phyloP scores from a whole-genome alignment of 148 eudicot genomes.

The Chenopodium quinoa region DNA sequence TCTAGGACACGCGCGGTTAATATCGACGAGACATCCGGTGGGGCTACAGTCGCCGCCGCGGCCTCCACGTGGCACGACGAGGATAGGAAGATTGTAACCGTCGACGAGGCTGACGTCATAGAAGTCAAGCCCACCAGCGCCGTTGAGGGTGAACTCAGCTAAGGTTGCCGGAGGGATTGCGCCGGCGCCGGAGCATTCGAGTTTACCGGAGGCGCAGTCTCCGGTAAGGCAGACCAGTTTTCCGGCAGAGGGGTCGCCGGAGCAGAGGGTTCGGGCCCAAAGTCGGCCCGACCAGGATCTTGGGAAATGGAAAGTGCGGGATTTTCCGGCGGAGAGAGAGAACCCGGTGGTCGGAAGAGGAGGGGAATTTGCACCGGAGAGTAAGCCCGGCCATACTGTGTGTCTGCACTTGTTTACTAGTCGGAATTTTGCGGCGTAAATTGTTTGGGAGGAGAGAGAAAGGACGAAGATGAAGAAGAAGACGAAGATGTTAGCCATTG shows the following conservation, averaged over 20 bases:
- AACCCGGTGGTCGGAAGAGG: slow-evolving; percentile 79
- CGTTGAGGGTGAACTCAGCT: slow-evolving; percentile 92
- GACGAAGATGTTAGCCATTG: slow-evolving; percentile 40
- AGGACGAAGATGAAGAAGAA: slow-evolving; percentile 24
- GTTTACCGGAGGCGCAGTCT: slow-evolving; percentile 82
- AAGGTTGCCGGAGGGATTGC: slow-evolving; percentile 92
- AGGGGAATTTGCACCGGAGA: slow-evolving; percentile 78
- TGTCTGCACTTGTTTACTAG: slow-evolving; percentile 72
- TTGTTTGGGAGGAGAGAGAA: slow-evolving; percentile 27
- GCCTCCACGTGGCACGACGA: slow-evolving; percentile 58
- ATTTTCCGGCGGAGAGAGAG: slow-evolving; percentile 50
- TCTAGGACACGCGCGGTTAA: slow-evolving; percentile 69
- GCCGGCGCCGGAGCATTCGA: slow-evolving; percentile 69
- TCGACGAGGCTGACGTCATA: slow-evolving; percentile 96
- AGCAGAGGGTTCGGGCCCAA: slow-evolving; percentile 86
- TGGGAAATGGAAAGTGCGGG: slow-evolving; percentile 55
- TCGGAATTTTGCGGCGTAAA: slow-evolving; percentile 55
- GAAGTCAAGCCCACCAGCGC: slow-evolving; percentile 84
- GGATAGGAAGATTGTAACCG: slow-evolving; percentile 88
- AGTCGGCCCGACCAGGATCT: slow-evolving; percentile 89
- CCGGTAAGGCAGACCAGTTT: slow-evolving; percentile 72
- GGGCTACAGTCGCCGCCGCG: slow-evolving; percentile 68
- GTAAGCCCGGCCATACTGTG: slow-evolving; percentile 90
- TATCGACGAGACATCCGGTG: slow-evolving; percentile 80
- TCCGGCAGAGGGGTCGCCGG: slow-evolving; percentile 39